Conservation (phyloP, 2,329 filamentous ascomycete genomes). For the Lecanosticta acicola region DNA sequence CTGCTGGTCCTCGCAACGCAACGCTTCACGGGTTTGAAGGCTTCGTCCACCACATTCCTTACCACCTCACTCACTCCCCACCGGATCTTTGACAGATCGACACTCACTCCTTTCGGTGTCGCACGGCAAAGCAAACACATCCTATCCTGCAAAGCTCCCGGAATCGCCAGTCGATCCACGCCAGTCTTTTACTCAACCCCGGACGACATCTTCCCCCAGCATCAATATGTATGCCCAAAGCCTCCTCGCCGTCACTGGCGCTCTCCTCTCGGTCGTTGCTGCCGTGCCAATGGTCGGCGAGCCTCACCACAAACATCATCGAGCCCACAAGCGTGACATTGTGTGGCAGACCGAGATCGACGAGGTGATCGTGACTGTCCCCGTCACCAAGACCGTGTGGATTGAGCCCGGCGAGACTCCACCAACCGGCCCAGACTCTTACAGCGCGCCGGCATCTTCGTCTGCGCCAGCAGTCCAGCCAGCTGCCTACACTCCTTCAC, state of each 20-base stretch:
- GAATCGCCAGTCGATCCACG: slow-evolving; percentile 19
- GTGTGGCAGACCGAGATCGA: slow-evolving; percentile 48
- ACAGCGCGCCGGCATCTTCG: slow-evolving; percentile 15
- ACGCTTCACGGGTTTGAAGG: slow-evolving; percentile 25
- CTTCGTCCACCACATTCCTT: slow-evolving; percentile 23
- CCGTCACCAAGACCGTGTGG: slow-evolving; percentile 46
- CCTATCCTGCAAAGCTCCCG: slow-evolving; percentile 4
- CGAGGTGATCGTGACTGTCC: slow-evolving; percentile 45
- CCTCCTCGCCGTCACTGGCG: slow-evolving; percentile 28
- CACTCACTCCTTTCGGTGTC: slow-evolving; percentile 15
- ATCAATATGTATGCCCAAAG: slow-evolving; percentile 29
- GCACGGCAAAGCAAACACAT: no score
- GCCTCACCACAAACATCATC: slow-evolving; percentile 15
- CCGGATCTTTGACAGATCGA: slow-evolving; percentile 25
- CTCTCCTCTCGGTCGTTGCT: slow-evolving; percentile 26
- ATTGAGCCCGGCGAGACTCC: slow-evolving; percentile 32
- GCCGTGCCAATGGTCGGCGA: slow-evolving; percentile 27
- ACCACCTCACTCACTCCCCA: slow-evolving; percentile 19
- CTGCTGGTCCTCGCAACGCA: not conserved
- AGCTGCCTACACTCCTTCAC: slow-evolving; percentile 11
- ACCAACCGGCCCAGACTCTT: slow-evolving; percentile 15
- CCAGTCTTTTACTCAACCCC: slow-evolving; percentile 13
- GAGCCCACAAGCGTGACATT: slow-evolving; percentile 37
- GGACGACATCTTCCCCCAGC: slow-evolving; percentile 9
- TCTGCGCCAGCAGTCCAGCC: slow-evolving; percentile 7